Evolutionary conservation across 2,329 filamentous ascomycete species (phyloP).

Genomic region (Tolypocladium tundrense): DNA sequence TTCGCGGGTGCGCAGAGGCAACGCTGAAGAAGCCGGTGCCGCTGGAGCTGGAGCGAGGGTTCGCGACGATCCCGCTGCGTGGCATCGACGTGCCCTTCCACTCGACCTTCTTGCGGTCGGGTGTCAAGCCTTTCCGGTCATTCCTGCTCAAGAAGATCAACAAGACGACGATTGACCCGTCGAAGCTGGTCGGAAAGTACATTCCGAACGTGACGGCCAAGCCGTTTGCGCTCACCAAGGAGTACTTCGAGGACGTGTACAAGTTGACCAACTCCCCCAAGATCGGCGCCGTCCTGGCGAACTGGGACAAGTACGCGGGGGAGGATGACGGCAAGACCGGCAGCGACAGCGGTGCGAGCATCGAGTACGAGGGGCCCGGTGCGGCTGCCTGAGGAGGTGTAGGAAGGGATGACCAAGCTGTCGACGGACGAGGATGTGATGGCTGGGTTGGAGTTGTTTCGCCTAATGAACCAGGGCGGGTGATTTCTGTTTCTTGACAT

Average conservation of each 20-base stretch:
- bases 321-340: constrained; percentile 31
- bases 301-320: constrained; percentile 66
- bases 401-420: background rate
- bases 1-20: constrained; percentile 75
- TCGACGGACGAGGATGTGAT: background rate
- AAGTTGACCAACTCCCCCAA: constrained; percentile 74
- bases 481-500: background rate
- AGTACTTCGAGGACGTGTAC: constrained; percentile 99
- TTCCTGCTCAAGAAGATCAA: constrained; percentile 99
- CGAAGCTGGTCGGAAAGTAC: constrained; percentile 96
- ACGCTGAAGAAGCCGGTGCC: constrained; percentile 84
- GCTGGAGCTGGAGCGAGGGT: constrained; percentile 83
- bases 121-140: constrained; percentile 96
- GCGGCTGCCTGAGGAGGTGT: constrained; percentile 25
- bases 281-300: constrained; percentile 72
- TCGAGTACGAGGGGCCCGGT: constrained; percentile 30
- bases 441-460: background rate
- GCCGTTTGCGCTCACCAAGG: constrained; percentile 91
- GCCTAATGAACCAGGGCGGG: background rate
- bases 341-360: constrained; percentile 29
- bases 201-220: constrained; percentile 97
- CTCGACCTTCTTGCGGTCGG: constrained; percentile 92
- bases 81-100: constrained; percentile 99
- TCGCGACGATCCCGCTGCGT: constrained; percentile 90
- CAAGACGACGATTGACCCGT: constrained; percentile 95